phyloP scores from a whole-genome alignment of 768 basidiomycete species.

The Tremella yokohamensis region DNA sequence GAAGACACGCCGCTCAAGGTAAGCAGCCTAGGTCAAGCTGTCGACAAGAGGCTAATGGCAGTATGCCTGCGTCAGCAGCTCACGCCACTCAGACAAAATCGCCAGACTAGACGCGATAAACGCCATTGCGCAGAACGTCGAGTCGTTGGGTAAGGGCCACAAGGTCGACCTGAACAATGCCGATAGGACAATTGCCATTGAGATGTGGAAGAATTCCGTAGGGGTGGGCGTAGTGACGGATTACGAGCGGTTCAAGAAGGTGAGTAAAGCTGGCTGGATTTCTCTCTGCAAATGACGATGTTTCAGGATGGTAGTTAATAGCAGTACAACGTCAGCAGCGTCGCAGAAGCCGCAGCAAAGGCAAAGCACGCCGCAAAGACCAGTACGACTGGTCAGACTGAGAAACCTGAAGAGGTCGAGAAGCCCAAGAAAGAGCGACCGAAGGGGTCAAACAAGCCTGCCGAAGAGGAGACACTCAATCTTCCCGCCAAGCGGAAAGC shows the following conservation, averaged over 20 bases:
- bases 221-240: slow-evolving; percentile 36
- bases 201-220: slow-evolving; percentile 33
- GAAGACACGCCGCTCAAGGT: slow-evolving; percentile 28
- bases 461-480: background rate
- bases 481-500: slow-evolving; percentile 8
- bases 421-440: background rate
- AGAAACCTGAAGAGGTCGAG: background rate
- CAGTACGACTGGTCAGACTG: background rate
- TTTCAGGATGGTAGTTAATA: too few species aligned
- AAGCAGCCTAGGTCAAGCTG: slow-evolving; percentile 10
- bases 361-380: slow-evolving; percentile 2
- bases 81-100: slow-evolving; percentile 28
- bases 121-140: slow-evolving; percentile 30
- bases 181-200: slow-evolving; percentile 36
- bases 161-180: slow-evolving; percentile 37
- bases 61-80: slow-evolving; percentile 33
- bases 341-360: slow-evolving; percentile 15
- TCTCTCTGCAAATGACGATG: background rate
- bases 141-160: slow-evolving; percentile 22
- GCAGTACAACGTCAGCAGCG: slow-evolving; percentile 16
- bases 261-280: slow-evolving; percentile 4
- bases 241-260: slow-evolving; percentile 39
- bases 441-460: too few species aligned
- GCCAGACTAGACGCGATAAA: slow-evolving; percentile 40
- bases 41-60: slow-evolving; percentile 13